Base-by-base conservation (phyloP, 306 rosid species). In the Trifolium repens region DNA sequence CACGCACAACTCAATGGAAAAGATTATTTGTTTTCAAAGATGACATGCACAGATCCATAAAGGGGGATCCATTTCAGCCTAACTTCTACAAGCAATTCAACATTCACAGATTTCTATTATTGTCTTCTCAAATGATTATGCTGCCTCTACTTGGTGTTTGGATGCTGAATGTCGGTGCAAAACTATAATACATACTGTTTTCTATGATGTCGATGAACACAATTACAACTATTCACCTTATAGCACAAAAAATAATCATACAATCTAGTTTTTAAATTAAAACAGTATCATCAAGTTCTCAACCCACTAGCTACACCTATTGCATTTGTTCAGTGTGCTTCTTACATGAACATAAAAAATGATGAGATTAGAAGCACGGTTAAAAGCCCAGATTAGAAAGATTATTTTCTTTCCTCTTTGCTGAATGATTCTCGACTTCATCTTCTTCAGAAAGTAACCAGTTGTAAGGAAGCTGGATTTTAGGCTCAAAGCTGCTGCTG, bases 71-170 rank as follows among this genome's bases (percentile, higher is more conserved):
- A 40, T 40, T 40, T 40, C 46, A 40, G 12, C 12, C 11, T 12
- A 40, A 8, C 71, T 79, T 74, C 71, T 9, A 57, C 60, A 26
- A 47, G 79, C 65, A 46, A 80, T 73, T 34, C 0, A 3, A 47
- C 14, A 16, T 15, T 80, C 75, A 0, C 5, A 68, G 19, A 19
- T 73, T 58, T 74, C 71, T 9, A 57, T 79, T 6, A 0, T 58
- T 7, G 54, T 79, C 9, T 66, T 79, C 39, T 73, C 83, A 3
- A 6, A 16, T 6, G 6, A 15, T 64, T 40, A 80, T 6, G 79
- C 79, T 37, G 11, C 5, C 11, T 80, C 72, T 0, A 24, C 16
- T 0, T 80, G 76, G 84, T 74, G 79, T 53, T 30, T 79, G 26
- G 75, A 73, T 10, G 27, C 35, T 15, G 17, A 67, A 8, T 46